Evolutionary conservation across 2,329 filamentous ascomycete species (phyloP).

Genomic region (Colletotrichum gigasporum): DNA sequence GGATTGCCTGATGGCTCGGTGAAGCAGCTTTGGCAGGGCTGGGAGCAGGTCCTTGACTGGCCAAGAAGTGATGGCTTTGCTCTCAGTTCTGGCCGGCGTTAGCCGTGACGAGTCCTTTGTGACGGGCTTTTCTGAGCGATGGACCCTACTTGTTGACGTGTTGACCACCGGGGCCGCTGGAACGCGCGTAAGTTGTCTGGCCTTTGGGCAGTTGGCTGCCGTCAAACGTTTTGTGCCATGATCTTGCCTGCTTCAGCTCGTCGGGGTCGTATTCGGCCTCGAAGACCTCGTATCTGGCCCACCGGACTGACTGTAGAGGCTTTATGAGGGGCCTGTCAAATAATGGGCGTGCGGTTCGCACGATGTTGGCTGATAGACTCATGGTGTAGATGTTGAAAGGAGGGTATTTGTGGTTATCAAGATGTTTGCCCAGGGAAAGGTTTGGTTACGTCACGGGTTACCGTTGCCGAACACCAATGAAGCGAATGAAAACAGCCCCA

Average conservation of each 20-base stretch:
- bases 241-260: conserved; percentile 59
- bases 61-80: conserved; percentile 66
- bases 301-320: conserved; percentile 14
- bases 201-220: conserved; percentile 57
- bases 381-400: neutral
- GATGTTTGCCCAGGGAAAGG: neutral
- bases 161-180: conserved; percentile 69
- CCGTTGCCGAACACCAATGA: no score
- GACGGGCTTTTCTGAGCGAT: neutral
- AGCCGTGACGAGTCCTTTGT: neutral
- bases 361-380: neutral
- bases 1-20: conserved; percentile 56
- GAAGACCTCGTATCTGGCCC: conserved; percentile 54
- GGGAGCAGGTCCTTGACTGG: conserved; percentile 55
- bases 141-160: conserved; percentile 68
- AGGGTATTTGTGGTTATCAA: no score
- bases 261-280: conserved; percentile 60
- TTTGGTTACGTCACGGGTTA: no score
- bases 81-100: conserved; percentile 59
- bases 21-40: conserved; percentile 58
- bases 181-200: conserved; percentile 64
- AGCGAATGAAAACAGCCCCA: no score
- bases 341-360: neutral
- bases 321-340: neutral
- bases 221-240: conserved; percentile 59